Conservation (phyloP, 2,329 filamentous ascomycete genomes). For the Epichloe aotearoae region DNA sequence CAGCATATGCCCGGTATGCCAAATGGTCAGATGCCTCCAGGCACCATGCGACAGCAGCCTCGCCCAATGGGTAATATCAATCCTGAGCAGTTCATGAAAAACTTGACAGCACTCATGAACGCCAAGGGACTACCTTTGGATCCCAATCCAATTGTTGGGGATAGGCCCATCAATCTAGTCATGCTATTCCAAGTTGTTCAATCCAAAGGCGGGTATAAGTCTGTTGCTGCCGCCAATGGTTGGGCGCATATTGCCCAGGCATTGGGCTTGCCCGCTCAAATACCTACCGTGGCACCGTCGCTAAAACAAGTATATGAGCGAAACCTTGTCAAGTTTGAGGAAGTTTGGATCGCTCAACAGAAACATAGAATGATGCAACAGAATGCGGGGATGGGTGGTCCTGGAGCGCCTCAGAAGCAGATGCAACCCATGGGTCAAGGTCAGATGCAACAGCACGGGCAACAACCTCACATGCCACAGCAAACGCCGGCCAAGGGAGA, state of each 20-base stretch:
- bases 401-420: slow-evolving; percentile 19
- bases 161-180: slow-evolving; percentile 61
- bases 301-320: slow-evolving; percentile 62
- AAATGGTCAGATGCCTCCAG: slow-evolving; percentile 43
- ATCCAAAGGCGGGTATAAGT: slow-evolving; percentile 66
- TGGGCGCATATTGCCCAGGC: slow-evolving; percentile 63
- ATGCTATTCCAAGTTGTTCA: slow-evolving; percentile 63
- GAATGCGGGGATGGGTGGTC: slow-evolving; percentile 7
- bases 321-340: slow-evolving; percentile 67
- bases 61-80: slow-evolving; percentile 31
- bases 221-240: slow-evolving; percentile 52
- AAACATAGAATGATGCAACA: slow-evolving; percentile 40
- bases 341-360: slow-evolving; percentile 46
- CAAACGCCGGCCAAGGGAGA: slow-evolving; percentile 28
- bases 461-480: slow-evolving; percentile 23
- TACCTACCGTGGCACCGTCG: slow-evolving; percentile 54
- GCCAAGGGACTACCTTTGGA: slow-evolving; percentile 62
- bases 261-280: slow-evolving; percentile 49
- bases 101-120: slow-evolving; percentile 64
- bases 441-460: slow-evolving; percentile 19
- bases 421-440: slow-evolving; percentile 24
- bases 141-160: slow-evolving; percentile 56
- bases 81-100: slow-evolving; percentile 62
- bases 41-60: slow-evolving; percentile 37
- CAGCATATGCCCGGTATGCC: slow-evolving; percentile 34